A percentile compares a stretch with the other conserved stretches of the same genome.
These are phyloP conservation scores for Citrullus mucosospermus DNA, from an alignment of 306 rosid species.

Conservation along the genomic window DNA sequence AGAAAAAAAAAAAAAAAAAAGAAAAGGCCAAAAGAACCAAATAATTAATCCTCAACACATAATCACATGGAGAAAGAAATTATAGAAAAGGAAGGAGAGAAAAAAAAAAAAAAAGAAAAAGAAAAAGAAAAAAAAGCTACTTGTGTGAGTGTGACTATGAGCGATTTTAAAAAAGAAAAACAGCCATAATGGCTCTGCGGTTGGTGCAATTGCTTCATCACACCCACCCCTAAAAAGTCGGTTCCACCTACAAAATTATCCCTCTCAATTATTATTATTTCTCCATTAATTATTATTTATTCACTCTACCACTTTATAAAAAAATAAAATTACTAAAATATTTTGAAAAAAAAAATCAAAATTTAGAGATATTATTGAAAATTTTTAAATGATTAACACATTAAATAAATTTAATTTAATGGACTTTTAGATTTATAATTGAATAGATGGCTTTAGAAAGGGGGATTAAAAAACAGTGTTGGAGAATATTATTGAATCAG, in stretches of 20 bases:
- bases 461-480: background rate
- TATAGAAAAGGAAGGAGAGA: background rate
- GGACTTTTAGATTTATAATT: background rate
- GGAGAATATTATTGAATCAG: background rate
- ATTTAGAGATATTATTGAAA: too few relatives aligned
- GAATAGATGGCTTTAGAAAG: background rate
- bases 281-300: background rate
- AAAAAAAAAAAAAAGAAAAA: background rate
- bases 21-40: background rate
- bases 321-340: too few relatives aligned
- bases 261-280: constrained; percentile 2
- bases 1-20: background rate
- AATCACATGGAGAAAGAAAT: constrained; percentile 1
- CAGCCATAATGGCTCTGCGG: background rate
- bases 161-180: background rate
- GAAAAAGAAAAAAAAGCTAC: background rate
- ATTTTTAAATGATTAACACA: too few relatives aligned
- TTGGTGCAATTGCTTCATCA: constrained; percentile 4
- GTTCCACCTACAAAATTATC: background rate
- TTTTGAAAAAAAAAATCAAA: too few relatives aligned
- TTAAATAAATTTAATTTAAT: too few relatives aligned
- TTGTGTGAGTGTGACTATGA: background rate
- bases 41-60: background rate
- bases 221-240: constrained; percentile 1
- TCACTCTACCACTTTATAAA: background rate